Percentiles rank a stretch among this genome's conserved stretches.
phyloP scores from a whole-genome alignment of 768 basidiomycete species.

The Holtermanniella nyarrowii region DNA sequence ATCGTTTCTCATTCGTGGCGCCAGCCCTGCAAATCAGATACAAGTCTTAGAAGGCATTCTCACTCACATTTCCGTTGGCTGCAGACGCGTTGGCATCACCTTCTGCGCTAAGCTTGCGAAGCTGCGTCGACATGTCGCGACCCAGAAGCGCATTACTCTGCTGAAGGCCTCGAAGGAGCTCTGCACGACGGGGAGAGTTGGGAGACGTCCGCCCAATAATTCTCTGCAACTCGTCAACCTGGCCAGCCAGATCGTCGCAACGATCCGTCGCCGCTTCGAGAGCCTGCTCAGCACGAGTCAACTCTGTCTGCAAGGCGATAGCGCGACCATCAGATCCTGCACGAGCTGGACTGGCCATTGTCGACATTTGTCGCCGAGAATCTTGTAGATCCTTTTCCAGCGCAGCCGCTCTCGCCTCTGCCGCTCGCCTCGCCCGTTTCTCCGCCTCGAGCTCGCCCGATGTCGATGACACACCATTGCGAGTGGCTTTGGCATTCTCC shows the following conservation, averaged over 20 bases:
- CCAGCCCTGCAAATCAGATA: constrained; percentile 12
- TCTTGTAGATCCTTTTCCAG: constrained; percentile 45
- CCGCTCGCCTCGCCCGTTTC: constrained; percentile 54
- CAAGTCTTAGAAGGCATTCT: too few species aligned
- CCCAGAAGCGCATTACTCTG: constrained; percentile 29
- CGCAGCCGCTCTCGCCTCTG: constrained; percentile 38
- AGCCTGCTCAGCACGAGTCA: constrained; percentile 10
- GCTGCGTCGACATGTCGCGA: constrained; percentile 32
- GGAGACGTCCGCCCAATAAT: constrained; percentile 3
- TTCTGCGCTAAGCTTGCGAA: constrained; percentile 20
- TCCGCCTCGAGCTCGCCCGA: constrained; percentile 60
- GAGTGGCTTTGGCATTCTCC: constrained; percentile 17
- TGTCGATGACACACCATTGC: constrained; percentile 15
- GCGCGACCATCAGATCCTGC: not conserved
- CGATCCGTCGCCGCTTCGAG: constrained; percentile 13
- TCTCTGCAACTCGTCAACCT: constrained; percentile 21
- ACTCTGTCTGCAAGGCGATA: constrained; percentile 14
- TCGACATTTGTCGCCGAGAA: constrained; percentile 21
- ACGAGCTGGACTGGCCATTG: not conserved
- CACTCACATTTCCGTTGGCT: too few species aligned
- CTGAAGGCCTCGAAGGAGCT: constrained; percentile 28
- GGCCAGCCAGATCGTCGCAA: constrained; percentile 13
- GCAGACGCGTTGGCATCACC: not conserved
- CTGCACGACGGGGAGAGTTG: constrained; percentile 12
- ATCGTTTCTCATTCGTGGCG: constrained; percentile 28